phyloP scores from a whole-genome alignment of 768 basidiomycete species.

The Saitozyma sp. region DNA sequence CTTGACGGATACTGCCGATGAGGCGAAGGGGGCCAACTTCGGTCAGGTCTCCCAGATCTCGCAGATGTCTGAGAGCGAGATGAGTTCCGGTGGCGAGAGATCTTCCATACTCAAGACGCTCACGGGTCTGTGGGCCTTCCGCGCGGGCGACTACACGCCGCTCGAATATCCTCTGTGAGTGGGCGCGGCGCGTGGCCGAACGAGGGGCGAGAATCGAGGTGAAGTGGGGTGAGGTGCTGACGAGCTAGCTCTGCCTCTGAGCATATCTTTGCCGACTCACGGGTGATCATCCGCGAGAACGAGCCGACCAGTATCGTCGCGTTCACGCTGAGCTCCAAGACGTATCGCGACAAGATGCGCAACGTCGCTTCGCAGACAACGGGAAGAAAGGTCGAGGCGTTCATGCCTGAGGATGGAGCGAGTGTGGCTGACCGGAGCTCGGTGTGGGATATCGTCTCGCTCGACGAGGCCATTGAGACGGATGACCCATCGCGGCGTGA shows the following conservation, averaged over 20 bases:
- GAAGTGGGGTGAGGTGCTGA: too few species aligned
- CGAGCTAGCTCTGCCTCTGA: conserved; percentile 55
- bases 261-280: conserved; percentile 90
- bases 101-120: conserved; percentile 77
- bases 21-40: conserved; percentile 15
- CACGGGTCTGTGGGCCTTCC: conserved; percentile 74
- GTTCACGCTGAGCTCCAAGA: conserved; percentile 65
- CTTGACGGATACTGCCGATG: conserved; percentile 38
- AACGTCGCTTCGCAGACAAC: conserved; percentile 33
- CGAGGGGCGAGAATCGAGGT: too few species aligned
- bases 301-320: conserved; percentile 98
- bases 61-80: conserved; percentile 54
- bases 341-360: conserved; percentile 52
- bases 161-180: conserved; percentile 61
- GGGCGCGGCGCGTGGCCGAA: too few species aligned
- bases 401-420: conserved; percentile 85
- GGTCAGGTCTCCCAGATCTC: conserved; percentile 29
- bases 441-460: conserved; percentile 88
- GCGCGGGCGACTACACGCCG: conserved; percentile 58
- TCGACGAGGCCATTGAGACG: conserved; percentile 60
- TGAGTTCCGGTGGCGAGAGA: conserved; percentile 60
- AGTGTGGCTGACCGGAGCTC: conserved; percentile 77
- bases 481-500: conserved; percentile 38
- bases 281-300: conserved; percentile 91
- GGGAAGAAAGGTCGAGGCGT: conserved; percentile 69